phyloP scores from a whole-genome alignment of 2,329 filamentous ascomycete genomes.

The Epichloe uncinata region DNA sequence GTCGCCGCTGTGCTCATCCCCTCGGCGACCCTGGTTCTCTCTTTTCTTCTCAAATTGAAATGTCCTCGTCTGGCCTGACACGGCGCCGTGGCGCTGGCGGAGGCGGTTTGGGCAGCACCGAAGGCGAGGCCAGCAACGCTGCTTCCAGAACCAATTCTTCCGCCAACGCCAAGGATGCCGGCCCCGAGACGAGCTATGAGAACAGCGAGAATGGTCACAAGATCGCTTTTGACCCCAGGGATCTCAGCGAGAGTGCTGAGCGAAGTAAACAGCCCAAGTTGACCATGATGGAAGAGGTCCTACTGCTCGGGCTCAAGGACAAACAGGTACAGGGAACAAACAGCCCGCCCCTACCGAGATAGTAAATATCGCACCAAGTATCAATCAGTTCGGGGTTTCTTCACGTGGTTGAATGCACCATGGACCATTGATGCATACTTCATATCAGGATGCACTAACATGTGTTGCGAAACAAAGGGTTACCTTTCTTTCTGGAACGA shows the following conservation, averaged over 20 bases:
- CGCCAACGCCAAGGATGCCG: slow-evolving; percentile 38
- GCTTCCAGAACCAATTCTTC: slow-evolving; percentile 46
- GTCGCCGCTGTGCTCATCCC: slow-evolving; percentile 1
- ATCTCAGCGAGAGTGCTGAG: slow-evolving; percentile 94
- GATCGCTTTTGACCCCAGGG: slow-evolving; percentile 93
- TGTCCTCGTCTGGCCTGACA: slow-evolving; percentile 41
- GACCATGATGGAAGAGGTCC: slow-evolving; percentile 96
- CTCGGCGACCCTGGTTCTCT: neutral
- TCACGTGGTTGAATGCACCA: neutral
- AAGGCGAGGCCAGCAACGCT: slow-evolving; percentile 42
- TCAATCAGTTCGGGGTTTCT: neutral
- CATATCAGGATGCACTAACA: slow-evolving; percentile 1
- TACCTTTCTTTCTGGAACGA: slow-evolving; percentile 99
- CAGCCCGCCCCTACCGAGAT: neutral
- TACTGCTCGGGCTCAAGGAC: slow-evolving; percentile 91
- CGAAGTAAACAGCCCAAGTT: slow-evolving; percentile 95
- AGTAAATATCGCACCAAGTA: neutral
- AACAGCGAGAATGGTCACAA: slow-evolving; percentile 93
- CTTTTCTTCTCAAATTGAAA: slow-evolving; percentile 9
- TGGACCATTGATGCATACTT: neutral
- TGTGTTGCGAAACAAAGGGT: slow-evolving; percentile 44
- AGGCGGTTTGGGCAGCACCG: slow-evolving; percentile 37
- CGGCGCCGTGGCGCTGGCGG: slow-evolving; percentile 57
- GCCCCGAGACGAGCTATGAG: slow-evolving; percentile 74
- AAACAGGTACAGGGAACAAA: slow-evolving; percentile 61